Evolutionary conservation across 2,329 filamentous ascomycete genomes (phyloP), one percentile per base, ranked within the genome.

Genomic region (Thielaviopsis punctulata): DNA sequence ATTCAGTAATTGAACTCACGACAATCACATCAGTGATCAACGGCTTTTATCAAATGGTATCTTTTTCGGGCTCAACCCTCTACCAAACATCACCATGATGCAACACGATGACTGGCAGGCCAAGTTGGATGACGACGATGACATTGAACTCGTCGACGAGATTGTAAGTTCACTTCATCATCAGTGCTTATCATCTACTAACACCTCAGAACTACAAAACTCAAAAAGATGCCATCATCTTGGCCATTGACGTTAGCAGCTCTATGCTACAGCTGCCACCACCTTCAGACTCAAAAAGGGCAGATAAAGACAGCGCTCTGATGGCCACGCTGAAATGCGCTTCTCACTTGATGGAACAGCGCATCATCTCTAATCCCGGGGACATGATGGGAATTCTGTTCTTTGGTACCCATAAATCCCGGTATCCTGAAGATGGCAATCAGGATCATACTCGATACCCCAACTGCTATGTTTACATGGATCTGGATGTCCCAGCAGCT

Each of bases 361-460:
- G 92, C 60, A 96, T 98, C 65, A 96, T 98, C 60, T 90, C 90
- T 3, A 90, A 89, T 56, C 92, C 92, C 1, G 89, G 83, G 62
- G 92, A 98, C 56, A 93, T 95, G 86, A 95, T 98, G 77, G 89
- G 90, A 1, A 84, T 98, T 23, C 65, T 98, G 36, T 72, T 98
- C 0, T 98, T 93, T 63, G 89, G 89, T 8, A 98, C 92, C 0
- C 73, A 93, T 61, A 77, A 86, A 66, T 86, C 87, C 39, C 88
- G 82, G 59, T 89, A 88, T 57, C 78, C 80, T 15, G 80, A 82
- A 45, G 75, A 79, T 54, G 77, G 74, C 46, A 78, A 73, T 25
- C 70, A 73, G 7, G 72, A 71, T 52, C 75, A 73, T 12, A 66
- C 82, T 7, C 77, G 77, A 21, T 95, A 94, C 61, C 87, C 89